Percentiles rank a stretch among this genome's conserved stretches.
Conservation (phyloP, 768 basidiomycete species). For the Termitomyces titanicus region DNA sequence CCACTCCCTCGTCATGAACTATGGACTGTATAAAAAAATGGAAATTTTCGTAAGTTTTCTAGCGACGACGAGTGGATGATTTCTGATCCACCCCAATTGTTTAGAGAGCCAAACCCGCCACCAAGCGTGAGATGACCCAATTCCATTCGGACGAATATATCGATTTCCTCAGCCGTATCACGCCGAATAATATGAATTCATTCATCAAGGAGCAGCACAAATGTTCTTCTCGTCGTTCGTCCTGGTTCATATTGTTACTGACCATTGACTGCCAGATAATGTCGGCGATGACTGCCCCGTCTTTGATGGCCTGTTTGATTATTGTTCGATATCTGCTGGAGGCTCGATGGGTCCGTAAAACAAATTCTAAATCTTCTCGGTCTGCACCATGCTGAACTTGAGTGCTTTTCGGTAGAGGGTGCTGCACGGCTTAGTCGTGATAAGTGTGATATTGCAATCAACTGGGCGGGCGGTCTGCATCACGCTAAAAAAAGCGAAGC, state of each 20-base stretch:
- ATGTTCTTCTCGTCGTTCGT: constrained; percentile 48
- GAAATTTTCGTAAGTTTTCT: constrained; percentile 90
- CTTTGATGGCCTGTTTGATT: constrained; percentile 97
- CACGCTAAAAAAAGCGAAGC: constrained; percentile 99
- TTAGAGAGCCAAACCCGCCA: constrained; percentile 97
- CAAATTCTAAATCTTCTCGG: neutral
- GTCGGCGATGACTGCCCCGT: constrained; percentile 99
- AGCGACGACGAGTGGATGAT: neutral
- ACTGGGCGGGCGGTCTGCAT: constrained; percentile 98
- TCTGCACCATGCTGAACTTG: neutral
- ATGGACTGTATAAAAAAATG: constrained; percentile 99
- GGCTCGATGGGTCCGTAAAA: constrained; percentile 89
- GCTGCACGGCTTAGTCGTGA: constrained; percentile 92
- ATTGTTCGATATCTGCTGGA: constrained; percentile 99
- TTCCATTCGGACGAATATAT: constrained; percentile 99
- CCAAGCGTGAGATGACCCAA: constrained; percentile 99
- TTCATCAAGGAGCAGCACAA: constrained; percentile 95
- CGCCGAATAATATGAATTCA: constrained; percentile 91
- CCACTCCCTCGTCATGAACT: constrained; percentile 99
- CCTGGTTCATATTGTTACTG: neutral
- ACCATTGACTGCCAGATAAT: constrained; percentile 59
- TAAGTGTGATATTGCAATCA: constrained; percentile 98
- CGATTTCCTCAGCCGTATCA: constrained; percentile 92
- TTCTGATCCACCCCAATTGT: neutral
- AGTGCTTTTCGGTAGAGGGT: constrained; percentile 64